Evolutionary conservation across 306 rosid species (phyloP), one percentile per base, ranked within the genome.

Genomic region (Argentina anserina): DNA sequence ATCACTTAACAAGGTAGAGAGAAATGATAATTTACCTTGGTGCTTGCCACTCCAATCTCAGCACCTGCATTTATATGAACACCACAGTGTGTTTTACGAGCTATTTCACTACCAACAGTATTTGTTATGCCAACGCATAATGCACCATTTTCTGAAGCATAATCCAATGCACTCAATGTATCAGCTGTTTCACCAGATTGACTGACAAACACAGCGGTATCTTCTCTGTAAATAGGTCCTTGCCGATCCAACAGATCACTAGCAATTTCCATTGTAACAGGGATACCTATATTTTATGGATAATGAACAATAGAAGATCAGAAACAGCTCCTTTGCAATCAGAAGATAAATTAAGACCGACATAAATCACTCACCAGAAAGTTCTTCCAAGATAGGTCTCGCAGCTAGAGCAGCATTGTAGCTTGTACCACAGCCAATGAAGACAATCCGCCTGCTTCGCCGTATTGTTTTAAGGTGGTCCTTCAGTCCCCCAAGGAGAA

Each of bases 131-230:
- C 99, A 60, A 91, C 97, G 41, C 99, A 94, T 71, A 94, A 75
- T 65, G 99, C 99, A 41, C 99, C 97, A 67, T 94, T 94, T 70
- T 94, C 96, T 81, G 87, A 70, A 43, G 99, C 99, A 88, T 94
- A 94, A 67, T 91, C 89, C 85, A 94, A 79, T 50, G 99, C 99
- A 29, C 75, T 89, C 77, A 94, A 78, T 59, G 96, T 94, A 79
- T 94, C 99, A 42, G 97, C 97, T 64, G 99, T 94, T 90, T 94
- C 99, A 72, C 99, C 99, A 25, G 99, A 94, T 75, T 94, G 99
- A 84, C 99, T 94, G 46, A 94, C 99, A 84, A 94, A 94, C 78
- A 94, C 85, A 3, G 96, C 95, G 23, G 99, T 94, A 83, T 94
- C 99, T 84, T 94, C 99, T 79, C 99, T 79, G 78, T 91, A 89